These are phyloP conservation scores for Rhodomyrtus tomentosa DNA, from an alignment of 345 rosid genomes.

Conservation along the genomic window DNA sequence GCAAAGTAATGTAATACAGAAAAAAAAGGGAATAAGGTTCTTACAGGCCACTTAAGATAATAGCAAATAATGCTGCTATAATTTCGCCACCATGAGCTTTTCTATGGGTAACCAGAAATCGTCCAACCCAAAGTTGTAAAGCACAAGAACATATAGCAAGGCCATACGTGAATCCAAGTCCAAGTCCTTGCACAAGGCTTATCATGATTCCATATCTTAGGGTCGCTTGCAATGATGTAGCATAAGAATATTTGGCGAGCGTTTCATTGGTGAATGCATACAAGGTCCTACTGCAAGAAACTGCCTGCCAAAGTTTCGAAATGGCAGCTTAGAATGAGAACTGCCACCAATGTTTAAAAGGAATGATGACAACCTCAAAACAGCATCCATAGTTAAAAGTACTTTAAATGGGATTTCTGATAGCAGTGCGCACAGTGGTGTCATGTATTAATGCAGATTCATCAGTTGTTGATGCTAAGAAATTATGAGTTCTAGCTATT, in stretches of 20 bases:
- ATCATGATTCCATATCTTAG: slow-evolving; percentile 85
- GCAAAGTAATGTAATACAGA: neutral
- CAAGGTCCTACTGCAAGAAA: slow-evolving; percentile 77
- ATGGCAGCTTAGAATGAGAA: neutral
- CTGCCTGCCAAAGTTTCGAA: slow-evolving; percentile 43
- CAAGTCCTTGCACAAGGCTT: slow-evolving; percentile 98
- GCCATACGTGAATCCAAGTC: slow-evolving; percentile 97
- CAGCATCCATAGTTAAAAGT: neutral
- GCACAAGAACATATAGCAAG: slow-evolving; percentile 98
- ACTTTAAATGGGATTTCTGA: neutral
- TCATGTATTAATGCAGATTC: neutral
- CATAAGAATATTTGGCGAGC: slow-evolving; percentile 91
- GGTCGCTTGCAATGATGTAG: slow-evolving; percentile 94
- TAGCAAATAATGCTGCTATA: slow-evolving; percentile 78
- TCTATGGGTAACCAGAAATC: slow-evolving; percentile 43
- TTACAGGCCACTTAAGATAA: slow-evolving; percentile 99
- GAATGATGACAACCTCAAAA: neutral
- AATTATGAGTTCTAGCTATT: neutral
- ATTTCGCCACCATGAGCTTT: slow-evolving; percentile 91
- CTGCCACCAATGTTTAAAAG: neutral
- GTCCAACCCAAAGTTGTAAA: slow-evolving; percentile 91
- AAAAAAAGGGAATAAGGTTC: slow-evolving; percentile 18
- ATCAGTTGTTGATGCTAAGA: neutral
- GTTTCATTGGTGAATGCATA: slow-evolving; percentile 98
- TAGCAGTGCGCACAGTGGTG: neutral